These are phyloP conservation scores for Puya raimondii DNA, from an alignment of 176 grass and related monocot species.

Conservation along the genomic window DNA sequence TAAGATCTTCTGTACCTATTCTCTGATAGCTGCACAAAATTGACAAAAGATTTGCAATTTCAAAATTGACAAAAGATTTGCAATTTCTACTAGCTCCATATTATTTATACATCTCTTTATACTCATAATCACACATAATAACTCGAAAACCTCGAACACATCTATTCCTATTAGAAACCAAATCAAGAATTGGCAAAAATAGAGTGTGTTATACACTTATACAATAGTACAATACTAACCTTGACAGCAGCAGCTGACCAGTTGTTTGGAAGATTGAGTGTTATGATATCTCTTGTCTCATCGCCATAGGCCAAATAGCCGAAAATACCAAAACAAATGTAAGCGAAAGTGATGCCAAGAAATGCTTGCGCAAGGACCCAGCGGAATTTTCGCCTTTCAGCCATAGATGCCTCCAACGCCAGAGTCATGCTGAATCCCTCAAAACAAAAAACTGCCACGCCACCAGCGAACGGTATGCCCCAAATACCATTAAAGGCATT, in stretches of 20 bases:
- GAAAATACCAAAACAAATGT: constrained; percentile 68
- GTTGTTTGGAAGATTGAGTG: constrained; percentile 78
- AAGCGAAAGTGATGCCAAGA: constrained; percentile 44
- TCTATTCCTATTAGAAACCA: background rate
- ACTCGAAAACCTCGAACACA: background rate
- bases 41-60: background rate
- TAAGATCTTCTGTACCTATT: too few species aligned
- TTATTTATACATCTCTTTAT: too few species aligned
- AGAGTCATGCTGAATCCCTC: constrained; percentile 93
- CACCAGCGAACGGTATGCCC: constrained; percentile 54
- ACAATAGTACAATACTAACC: constrained; percentile 32
- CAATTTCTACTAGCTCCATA: background rate
- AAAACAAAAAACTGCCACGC: constrained; percentile 81
- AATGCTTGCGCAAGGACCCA: constrained; percentile 77
- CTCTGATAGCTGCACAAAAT: too few species aligned
- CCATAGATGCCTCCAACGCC: constrained; percentile 79
- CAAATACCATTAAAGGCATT: constrained; percentile 63
- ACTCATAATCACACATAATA: too few species aligned
- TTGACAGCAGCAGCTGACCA: constrained; percentile 63
- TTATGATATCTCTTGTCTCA: constrained; percentile 80
- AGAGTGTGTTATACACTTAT: background rate
- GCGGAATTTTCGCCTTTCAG: constrained; percentile 60
- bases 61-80: background rate
- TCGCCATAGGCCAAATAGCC: constrained; percentile 88
- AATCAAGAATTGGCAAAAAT: background rate